A percentile compares a stretch with the other conserved stretches of the same genome.
Evolutionary conservation across 108 stramenopile species (phyloP).

Genomic region (Pseudonitzschia multiseries): DNA sequence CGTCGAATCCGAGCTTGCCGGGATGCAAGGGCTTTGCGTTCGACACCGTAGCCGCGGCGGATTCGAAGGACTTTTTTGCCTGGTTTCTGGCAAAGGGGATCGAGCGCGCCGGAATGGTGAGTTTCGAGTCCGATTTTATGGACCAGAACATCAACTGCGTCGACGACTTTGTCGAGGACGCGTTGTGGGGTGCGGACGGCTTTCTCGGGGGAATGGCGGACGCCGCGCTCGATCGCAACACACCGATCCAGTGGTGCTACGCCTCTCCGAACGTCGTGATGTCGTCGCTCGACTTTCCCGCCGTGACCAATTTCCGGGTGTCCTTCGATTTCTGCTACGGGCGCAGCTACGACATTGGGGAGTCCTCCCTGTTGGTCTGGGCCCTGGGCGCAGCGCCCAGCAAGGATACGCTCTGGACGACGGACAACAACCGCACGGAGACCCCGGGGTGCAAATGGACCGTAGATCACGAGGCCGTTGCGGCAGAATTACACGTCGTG

Average conservation of each 20-base stretch:
- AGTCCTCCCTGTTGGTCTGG: conserved; percentile 41
- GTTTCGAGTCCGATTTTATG: conserved; percentile 53
- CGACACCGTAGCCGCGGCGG: conserved; percentile 19
- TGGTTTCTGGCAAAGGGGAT: conserved; percentile 37
- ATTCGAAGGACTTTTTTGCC: conserved; percentile 35
- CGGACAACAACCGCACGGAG: conserved; percentile 25
- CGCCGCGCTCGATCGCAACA: conserved; percentile 26
- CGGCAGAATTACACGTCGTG: conserved; percentile 35
- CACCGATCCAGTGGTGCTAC: conserved; percentile 44
- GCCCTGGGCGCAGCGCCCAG: conserved; percentile 37
- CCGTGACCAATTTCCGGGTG: conserved; percentile 47
- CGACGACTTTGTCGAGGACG: conserved; percentile 23
- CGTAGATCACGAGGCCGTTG: conserved; percentile 32
- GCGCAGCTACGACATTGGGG: conserved; percentile 40
- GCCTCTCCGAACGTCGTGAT: conserved; percentile 38
- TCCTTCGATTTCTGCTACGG: conserved; percentile 50
- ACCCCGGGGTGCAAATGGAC: conserved; percentile 49
- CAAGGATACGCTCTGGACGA: conserved; percentile 49
- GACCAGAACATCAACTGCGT: conserved; percentile 46
- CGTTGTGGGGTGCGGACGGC: not conserved
- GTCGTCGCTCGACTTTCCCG: conserved; percentile 16
- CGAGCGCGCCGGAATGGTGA: conserved; percentile 28
- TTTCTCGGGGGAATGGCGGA: conserved; percentile 44
- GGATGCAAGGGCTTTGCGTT: conserved; percentile 35
- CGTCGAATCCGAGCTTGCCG: conserved; percentile 28